phyloP scores from a whole-genome alignment of 2,329 filamentous ascomycete genomes.

The Huntiella decipiens region DNA sequence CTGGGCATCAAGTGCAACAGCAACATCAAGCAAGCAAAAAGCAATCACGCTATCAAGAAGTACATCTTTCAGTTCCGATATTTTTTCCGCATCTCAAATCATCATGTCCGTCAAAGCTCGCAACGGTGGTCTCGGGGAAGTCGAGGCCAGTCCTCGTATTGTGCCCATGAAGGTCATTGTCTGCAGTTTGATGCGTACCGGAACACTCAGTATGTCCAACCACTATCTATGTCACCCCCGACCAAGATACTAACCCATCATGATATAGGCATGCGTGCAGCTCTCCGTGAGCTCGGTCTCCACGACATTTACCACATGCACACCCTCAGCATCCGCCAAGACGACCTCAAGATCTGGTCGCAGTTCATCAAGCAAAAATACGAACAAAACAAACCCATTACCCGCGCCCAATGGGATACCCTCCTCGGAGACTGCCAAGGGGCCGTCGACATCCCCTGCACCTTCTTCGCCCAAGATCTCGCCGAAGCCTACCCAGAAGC shows the following conservation, averaged over 20 bases:
- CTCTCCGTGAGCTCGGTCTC: slow-evolving; percentile 20
- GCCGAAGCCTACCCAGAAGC: slow-evolving; percentile 20
- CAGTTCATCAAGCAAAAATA: slow-evolving; percentile 15
- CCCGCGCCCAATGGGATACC: slow-evolving; percentile 26
- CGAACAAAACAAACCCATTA: slow-evolving; percentile 15
- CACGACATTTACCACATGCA: slow-evolving; percentile 22
- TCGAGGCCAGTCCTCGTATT: slow-evolving; percentile 14
- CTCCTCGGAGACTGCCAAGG: slow-evolving; percentile 26
- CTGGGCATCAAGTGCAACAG: too few relatives aligned
- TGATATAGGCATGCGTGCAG: slow-evolving; percentile 18
- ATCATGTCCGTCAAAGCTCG: slow-evolving; percentile 3
- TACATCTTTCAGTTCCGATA: too few relatives aligned
- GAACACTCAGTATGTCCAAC: slow-evolving; percentile 19
- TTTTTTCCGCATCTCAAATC: background rate
- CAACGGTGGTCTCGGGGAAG: slow-evolving; percentile 11
- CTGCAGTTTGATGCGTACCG: slow-evolving; percentile 22
- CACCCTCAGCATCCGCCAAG: slow-evolving; percentile 9
- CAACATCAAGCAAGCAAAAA: too few relatives aligned
- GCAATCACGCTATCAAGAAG: too few relatives aligned
- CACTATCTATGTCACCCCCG: background rate
- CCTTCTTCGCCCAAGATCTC: slow-evolving; percentile 27
- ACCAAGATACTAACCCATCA: background rate
- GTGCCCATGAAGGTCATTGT: slow-evolving; percentile 24
- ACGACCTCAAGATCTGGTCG: slow-evolving; percentile 14
- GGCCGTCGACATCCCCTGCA: slow-evolving; percentile 35